Evolutionary conservation across 1,284 basidiomycete species (phyloP), one percentile per base, ranked within the genome.

Genomic region (Leccinum griseonigrum): DNA sequence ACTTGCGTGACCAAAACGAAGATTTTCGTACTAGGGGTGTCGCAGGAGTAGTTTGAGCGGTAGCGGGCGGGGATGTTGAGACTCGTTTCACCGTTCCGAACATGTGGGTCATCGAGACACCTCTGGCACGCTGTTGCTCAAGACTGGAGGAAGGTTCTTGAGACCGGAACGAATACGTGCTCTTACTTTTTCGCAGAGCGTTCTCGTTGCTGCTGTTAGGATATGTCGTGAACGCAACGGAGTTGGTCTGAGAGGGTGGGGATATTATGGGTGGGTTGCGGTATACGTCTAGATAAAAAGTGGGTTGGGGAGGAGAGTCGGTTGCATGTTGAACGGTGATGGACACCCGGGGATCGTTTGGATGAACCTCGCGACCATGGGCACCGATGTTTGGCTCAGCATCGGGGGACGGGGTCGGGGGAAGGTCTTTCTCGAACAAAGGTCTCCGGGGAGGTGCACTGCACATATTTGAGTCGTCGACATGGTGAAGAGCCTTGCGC

Each of bases 351-450:
- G 69, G 8, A 56, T 68, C 63, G 26, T 61, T 57, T 32, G 22
- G 53, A 58, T 34, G 28, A 56, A 55, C 59, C 22, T 58, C 52
- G 7, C 48, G 60, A 50, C 55, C 62, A 34, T 46, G 56, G 36
- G 28, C 43, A 32, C 46, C 32, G 11, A 34, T 43, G 48, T 22
- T 48, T 40, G 48, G 7, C 50, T 66, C 57, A 11, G 18, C 31
- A 3, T 56, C 61, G 13, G 54, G 16, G 28, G 64, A 58, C 16
- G 88, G 90, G 2, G 82, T 87, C 2, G 86, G 86, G 52, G 89
- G 89, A 28, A 91, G 81, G 46, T 48, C 85, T 71, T 91, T 90
- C 67, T 90, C 83, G 43, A 82, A 69, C 60, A 75, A 68, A 38
- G 77, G 64, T n/a, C 72, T 70, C 51, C 64, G 52, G n/a, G 81